phyloP scores from a whole-genome alignment of 2,329 filamentous ascomycete species.

The Diplodia mutila region DNA sequence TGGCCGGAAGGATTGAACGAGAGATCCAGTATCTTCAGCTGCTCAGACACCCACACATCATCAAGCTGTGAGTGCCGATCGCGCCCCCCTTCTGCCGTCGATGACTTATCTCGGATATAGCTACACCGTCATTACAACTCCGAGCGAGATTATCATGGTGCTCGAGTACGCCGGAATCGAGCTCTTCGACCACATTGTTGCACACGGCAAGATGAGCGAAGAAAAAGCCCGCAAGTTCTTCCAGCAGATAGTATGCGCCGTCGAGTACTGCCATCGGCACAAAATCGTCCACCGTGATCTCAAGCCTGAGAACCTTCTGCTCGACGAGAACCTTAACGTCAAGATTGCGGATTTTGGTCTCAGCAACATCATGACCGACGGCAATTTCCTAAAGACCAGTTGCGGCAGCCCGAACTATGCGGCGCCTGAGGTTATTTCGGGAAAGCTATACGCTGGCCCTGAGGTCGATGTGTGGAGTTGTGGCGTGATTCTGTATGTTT shows the following conservation, averaged over 20 bases:
- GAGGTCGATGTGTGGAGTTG: constrained; percentile 99
- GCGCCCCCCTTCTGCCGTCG: neutral
- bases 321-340: constrained; percentile 95
- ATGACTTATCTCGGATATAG: constrained; percentile 48
- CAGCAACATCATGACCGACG: constrained; percentile 99
- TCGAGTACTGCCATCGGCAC: constrained; percentile 98
- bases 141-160: constrained; percentile 97
- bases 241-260: constrained; percentile 97
- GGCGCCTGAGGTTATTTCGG: constrained; percentile 95
- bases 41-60: constrained; percentile 95
- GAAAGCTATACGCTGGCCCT: constrained; percentile 94
- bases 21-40: constrained; percentile 98
- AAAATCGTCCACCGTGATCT: constrained; percentile 98
- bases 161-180: constrained; percentile 96
- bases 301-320: constrained; percentile 93
- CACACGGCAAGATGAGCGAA: constrained; percentile 89
- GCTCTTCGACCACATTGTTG: constrained; percentile 97
- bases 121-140: constrained; percentile 95
- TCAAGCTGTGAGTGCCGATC: constrained; percentile 77
- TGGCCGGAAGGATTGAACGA: constrained; percentile 95
- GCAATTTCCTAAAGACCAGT: constrained; percentile 97
- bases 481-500: constrained; percentile 77
- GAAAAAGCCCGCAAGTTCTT: constrained; percentile 95
- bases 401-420: constrained; percentile 98
- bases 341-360: constrained; percentile 99